Evolutionary conservation across 1,284 basidiomycete genomes (phyloP).

Genomic region (Sporisorium exsertum): DNA sequence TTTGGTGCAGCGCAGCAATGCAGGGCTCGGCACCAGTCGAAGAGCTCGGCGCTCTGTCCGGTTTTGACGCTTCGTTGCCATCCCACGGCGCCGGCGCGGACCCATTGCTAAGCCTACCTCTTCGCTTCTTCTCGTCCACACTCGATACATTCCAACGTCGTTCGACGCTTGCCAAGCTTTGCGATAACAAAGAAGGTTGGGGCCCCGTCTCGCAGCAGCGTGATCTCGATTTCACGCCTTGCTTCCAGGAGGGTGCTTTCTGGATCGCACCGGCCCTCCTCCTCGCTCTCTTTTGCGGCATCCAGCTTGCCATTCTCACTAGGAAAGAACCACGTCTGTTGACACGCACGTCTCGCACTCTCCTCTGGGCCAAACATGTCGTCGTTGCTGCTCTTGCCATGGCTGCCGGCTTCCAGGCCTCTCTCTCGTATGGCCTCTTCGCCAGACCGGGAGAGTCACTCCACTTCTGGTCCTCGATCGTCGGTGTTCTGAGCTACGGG

Average conservation of each 20-base stretch:
- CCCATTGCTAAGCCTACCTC: constrained; percentile 31
- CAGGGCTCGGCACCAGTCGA: constrained; percentile 27
- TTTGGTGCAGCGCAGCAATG: constrained; percentile 12
- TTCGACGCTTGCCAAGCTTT: constrained; percentile 18
- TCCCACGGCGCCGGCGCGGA: constrained; percentile 20
- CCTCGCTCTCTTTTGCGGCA: constrained; percentile 49
- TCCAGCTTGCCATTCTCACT: constrained; percentile 32
- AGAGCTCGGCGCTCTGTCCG: constrained; percentile 29
- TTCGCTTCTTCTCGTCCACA: constrained; percentile 36
- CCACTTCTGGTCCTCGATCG: constrained; percentile 43
- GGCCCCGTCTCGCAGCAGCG: constrained; percentile 75
- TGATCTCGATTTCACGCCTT: constrained; percentile 83
- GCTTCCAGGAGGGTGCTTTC: constrained; percentile 78
- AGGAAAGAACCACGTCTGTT: constrained; percentile 29
- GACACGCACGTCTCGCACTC: constrained; percentile 38
- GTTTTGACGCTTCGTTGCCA: constrained; percentile 26
- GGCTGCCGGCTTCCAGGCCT: constrained; percentile 72
- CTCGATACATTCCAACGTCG: constrained; percentile 14
- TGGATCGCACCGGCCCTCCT: constrained; percentile 55
- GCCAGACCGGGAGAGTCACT: constrained; percentile 43
- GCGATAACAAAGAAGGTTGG: constrained; percentile 73
- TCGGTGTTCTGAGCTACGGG: constrained; percentile 48
- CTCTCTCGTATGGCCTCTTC: constrained; percentile 64
- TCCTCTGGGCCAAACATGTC: constrained; percentile 59
- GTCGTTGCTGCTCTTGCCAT: constrained; percentile 76